Conservation (phyloP, 305 asterid genomes). For the Fraxinus platypoda region DNA sequence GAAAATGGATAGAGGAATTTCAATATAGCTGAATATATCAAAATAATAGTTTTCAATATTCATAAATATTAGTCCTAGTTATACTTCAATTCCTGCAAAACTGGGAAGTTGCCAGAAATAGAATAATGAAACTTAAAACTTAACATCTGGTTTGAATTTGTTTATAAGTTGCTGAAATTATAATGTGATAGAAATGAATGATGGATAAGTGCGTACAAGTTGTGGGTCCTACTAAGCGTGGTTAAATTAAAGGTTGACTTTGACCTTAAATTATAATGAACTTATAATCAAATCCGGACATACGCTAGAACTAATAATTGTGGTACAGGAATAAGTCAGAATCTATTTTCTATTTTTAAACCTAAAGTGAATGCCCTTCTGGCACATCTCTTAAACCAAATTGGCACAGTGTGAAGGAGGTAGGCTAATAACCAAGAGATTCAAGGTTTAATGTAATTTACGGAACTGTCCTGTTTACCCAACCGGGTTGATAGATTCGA, state of each 20-base stretch:
- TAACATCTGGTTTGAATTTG: neutral
- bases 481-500: neutral
- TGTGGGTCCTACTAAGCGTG: neutral
- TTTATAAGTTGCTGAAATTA: neutral
- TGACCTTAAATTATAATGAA: neutral
- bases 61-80: neutral
- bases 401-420: neutral
- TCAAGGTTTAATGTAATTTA: neutral
- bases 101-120: neutral
- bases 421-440: neutral
- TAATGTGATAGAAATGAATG: neutral
- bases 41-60: neutral
- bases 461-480: neutral
- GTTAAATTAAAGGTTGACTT: neutral
- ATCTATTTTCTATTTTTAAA: neutral
- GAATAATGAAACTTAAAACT: neutral
- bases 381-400: neutral
- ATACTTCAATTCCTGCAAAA: neutral
- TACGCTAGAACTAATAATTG: neutral
- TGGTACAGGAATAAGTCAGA: neutral
- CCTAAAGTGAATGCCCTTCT: neutral
- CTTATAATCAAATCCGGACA: neutral
- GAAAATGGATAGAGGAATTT: neutral
- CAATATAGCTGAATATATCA: neutral
- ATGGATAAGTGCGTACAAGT: neutral